phyloP scores from a whole-genome alignment of 192 early-diverging fungal genomes.

The Gamsiella multidivaricata region DNA sequence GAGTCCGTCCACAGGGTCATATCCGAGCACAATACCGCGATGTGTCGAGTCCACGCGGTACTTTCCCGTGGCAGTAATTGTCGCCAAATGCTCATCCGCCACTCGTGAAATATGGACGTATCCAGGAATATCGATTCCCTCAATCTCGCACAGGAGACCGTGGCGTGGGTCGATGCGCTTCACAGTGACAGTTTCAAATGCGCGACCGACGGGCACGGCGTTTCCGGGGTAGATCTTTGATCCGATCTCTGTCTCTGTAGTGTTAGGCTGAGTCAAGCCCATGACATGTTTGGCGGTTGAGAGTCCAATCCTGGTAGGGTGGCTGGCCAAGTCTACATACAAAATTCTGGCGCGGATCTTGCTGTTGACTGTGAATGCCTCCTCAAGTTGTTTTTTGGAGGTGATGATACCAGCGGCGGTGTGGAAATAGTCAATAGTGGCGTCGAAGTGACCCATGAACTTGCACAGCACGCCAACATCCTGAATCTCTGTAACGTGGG shows the following conservation, averaged over 20 bases:
- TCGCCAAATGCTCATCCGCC: slow-evolving; percentile 69
- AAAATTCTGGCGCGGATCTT: slow-evolving; percentile 78
- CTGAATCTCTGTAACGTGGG: slow-evolving; percentile 70
- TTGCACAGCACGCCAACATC: slow-evolving; percentile 74
- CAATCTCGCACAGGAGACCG: slow-evolving; percentile 74
- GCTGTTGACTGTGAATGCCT: slow-evolving; percentile 68
- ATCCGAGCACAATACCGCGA: slow-evolving; percentile 81
- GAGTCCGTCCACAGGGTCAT: slow-evolving; percentile 80
- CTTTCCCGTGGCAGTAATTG: slow-evolving; percentile 64
- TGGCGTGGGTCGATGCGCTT: slow-evolving; percentile 67
- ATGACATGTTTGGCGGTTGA: slow-evolving; percentile 69
- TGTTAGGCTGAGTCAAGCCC: slow-evolving; percentile 42
- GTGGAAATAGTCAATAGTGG: slow-evolving; percentile 73
- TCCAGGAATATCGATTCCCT: slow-evolving; percentile 58
- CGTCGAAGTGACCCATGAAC: slow-evolving; percentile 89
- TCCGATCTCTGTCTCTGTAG: slow-evolving; percentile 13
- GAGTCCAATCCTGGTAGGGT: slow-evolving; percentile 70
- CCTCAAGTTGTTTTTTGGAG: slow-evolving; percentile 59
- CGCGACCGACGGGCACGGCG: slow-evolving; percentile 75
- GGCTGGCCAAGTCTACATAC: slow-evolving; percentile 75
- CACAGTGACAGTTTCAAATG: slow-evolving; percentile 72
- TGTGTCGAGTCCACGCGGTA: slow-evolving; percentile 78
- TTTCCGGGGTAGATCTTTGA: slow-evolving; percentile 52
- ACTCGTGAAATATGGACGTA: slow-evolving; percentile 78
- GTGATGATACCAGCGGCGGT: slow-evolving; percentile 53